Evolutionary conservation across 176 grass and related monocot species (phyloP).

Genomic region (Carex myosuroides): DNA sequence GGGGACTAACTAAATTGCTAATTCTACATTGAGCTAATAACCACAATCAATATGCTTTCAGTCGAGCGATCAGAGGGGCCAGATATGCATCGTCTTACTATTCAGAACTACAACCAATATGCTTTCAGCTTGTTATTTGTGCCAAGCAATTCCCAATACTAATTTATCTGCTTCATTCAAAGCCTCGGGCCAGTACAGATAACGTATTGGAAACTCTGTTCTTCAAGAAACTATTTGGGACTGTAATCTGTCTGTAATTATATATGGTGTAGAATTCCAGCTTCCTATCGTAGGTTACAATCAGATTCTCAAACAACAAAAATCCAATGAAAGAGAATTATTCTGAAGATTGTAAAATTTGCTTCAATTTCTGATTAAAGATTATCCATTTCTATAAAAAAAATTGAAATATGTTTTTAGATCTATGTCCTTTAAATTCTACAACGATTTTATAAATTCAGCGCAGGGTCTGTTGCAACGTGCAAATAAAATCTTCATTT

Average conservation of each 20-base stretch:
- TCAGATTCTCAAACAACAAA: not conserved
- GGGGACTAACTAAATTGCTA: not conserved
- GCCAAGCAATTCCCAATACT: not conserved
- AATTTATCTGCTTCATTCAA: not conserved
- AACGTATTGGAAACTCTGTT: not conserved
- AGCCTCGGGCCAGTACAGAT: not conserved
- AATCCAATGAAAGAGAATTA: not conserved
- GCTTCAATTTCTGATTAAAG: not conserved
- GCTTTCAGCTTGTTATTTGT: not conserved
- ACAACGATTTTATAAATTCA: not conserved
- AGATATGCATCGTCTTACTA: not conserved
- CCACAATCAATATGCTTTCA: not conserved
- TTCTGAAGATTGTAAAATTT: not conserved
- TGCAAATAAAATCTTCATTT: not conserved
- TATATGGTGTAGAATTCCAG: not conserved
- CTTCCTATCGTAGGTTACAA: not conserved
- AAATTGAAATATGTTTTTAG: not conserved
- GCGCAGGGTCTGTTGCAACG: not conserved
- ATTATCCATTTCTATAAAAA: not conserved
- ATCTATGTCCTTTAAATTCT: not conserved
- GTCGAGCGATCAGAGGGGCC: not conserved
- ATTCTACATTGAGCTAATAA: not conserved
- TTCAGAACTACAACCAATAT: not conserved
- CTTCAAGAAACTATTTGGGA: not conserved
- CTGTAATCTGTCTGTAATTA: not conserved